phyloP scores from a whole-genome alignment of 257 asterid species.

The Haberlea rhodopensis region DNA sequence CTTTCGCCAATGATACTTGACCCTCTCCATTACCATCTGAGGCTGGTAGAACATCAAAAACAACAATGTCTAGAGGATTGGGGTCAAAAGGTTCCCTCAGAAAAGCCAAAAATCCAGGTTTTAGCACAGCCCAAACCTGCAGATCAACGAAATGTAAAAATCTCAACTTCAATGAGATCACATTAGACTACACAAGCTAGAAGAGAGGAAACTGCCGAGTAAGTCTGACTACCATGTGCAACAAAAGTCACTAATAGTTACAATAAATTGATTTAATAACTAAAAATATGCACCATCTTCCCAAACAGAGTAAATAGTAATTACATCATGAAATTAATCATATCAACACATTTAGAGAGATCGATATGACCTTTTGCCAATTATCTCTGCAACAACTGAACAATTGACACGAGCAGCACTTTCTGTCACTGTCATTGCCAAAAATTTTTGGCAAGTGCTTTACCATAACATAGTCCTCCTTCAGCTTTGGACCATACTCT shows the following conservation, averaged over 20 bases:
- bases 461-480: slow-evolving; percentile 85
- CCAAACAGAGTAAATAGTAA: slow-evolving; percentile 11
- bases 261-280: not conserved
- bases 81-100: slow-evolving; percentile 86
- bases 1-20: slow-evolving; percentile 76
- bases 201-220: not conserved
- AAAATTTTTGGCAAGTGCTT: slow-evolving; percentile 26
- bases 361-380: slow-evolving; percentile 82
- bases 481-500: slow-evolving; percentile 91
- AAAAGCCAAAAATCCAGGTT: slow-evolving; percentile 96
- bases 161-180: slow-evolving; percentile 13
- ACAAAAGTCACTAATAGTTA: not conserved
- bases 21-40: slow-evolving; percentile 78
- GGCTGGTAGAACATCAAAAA: slow-evolving; percentile 92
- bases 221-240: not conserved
- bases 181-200: not conserved
- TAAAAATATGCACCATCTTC: not conserved
- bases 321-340: slow-evolving; percentile 17
- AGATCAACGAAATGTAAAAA: slow-evolving; percentile 29
- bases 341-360: slow-evolving; percentile 23
- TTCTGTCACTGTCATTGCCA: slow-evolving; percentile 36
- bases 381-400: slow-evolving; percentile 82
- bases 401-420: slow-evolving; percentile 70
- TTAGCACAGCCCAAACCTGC: slow-evolving; percentile 96
- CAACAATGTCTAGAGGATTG: slow-evolving; percentile 79